These are phyloP conservation scores for Boletus barrowsii DNA, from an alignment of 768 basidiomycete genomes.

Conservation along the genomic window DNA sequence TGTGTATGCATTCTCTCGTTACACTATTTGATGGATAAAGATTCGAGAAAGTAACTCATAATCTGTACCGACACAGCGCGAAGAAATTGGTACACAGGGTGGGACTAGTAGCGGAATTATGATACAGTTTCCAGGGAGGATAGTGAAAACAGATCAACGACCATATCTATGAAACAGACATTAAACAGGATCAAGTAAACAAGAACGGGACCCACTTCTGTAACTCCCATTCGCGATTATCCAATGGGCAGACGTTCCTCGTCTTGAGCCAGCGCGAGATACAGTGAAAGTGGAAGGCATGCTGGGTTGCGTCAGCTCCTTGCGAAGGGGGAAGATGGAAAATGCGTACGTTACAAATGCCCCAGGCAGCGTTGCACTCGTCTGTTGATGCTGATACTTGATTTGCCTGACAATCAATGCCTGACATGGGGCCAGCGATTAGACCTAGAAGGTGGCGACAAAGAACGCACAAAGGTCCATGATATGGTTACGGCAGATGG, in stretches of 20 bases:
- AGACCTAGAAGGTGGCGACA: background rate
- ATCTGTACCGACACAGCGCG: background rate
- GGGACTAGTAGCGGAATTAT: conserved; percentile 9
- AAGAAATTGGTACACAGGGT: conserved; percentile 13
- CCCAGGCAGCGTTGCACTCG: conserved; percentile 98
- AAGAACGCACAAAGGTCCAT: conserved; percentile 92
- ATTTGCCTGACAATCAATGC: conserved; percentile 99
- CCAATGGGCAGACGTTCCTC: conserved; percentile 89
- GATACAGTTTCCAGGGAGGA: conserved; percentile 13
- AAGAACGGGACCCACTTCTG: conserved; percentile 70
- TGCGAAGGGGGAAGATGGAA: background rate
- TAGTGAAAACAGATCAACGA: conserved; percentile 28
- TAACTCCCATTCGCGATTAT: conserved; percentile 96
- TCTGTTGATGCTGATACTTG: conserved; percentile 96
- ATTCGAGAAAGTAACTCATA: background rate
- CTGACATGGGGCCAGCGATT: conserved; percentile 39
- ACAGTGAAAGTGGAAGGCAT: conserved; percentile 99
- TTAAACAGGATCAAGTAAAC: background rate
- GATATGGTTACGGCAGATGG: conserved; percentile 99
- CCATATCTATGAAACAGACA: conserved; percentile 34
- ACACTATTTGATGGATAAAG: background rate
- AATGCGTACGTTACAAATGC: conserved; percentile 83
- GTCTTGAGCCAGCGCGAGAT: conserved; percentile 99
- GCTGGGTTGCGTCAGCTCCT: conserved; percentile 44
- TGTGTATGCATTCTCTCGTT: too few relatives aligned